phyloP scores from a whole-genome alignment of 805 yeast species.

The Ogataea philodendri region DNA sequence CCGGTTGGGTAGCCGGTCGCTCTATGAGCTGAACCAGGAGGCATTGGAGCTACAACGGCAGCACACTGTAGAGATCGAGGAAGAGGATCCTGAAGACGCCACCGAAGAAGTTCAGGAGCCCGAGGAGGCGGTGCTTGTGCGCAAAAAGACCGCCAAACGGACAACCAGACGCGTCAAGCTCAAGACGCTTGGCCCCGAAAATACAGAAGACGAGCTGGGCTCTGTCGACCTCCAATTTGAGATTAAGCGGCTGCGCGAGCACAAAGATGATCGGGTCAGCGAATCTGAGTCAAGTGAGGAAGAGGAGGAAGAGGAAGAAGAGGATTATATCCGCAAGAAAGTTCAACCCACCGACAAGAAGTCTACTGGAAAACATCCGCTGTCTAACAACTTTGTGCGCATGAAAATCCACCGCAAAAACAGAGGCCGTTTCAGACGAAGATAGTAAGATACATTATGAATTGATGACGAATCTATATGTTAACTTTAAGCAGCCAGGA shows the following conservation, averaged over 20 bases:
- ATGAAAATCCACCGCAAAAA: constrained; percentile 32
- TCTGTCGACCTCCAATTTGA: constrained; percentile 43
- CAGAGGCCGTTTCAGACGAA: constrained; percentile 26
- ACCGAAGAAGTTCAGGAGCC: constrained; percentile 5
- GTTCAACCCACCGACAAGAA: constrained; percentile 12
- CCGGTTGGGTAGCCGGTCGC: constrained; percentile 29
- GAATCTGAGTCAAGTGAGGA: constrained; percentile 12
- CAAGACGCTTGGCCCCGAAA: constrained; percentile 35
- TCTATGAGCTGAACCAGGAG: constrained; percentile 50
- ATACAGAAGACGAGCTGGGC: constrained; percentile 33
- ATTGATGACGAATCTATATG: constrained; percentile 6
- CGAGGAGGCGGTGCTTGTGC: constrained; percentile 24
- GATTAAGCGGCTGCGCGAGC: constrained; percentile 33
- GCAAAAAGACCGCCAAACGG: constrained; percentile 46
- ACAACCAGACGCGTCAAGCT: constrained; percentile 51
- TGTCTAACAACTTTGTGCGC: constrained; percentile 37
- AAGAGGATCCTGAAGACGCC: constrained; percentile 18
- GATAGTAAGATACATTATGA: constrained; percentile 10
- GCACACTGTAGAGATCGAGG: constrained; percentile 21
- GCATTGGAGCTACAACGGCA: constrained; percentile 35
- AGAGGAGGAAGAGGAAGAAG: constrained; percentile 18
- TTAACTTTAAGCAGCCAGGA: constrained; percentile 54
- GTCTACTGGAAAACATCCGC: constrained; percentile 28
- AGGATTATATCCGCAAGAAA: constrained; percentile 22
- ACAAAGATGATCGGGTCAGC: neutral